Conservation (phyloP, 257 asterid genomes). For the Leptodermis oblonga region DNA sequence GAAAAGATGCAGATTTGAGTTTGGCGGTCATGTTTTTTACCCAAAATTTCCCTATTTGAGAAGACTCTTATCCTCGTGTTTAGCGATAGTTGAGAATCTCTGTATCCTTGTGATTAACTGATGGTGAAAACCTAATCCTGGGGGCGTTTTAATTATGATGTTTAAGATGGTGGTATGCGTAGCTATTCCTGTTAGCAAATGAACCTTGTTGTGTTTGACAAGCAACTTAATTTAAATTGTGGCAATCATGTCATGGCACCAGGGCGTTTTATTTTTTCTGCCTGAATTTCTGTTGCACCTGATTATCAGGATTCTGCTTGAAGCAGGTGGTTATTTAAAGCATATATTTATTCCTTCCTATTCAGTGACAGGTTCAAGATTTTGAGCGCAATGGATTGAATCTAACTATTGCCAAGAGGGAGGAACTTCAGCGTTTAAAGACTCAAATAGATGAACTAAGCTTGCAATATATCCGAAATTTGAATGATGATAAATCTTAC, state of each 20-base stretch:
- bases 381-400: conserved; percentile 88
- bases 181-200: background rate
- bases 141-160: background rate
- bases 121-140: background rate
- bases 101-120: background rate
- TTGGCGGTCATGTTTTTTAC: background rate
- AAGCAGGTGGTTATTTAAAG: conserved; percentile 22
- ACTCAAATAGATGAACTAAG: conserved; percentile 77
- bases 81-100: background rate
- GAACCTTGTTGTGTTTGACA: background rate
- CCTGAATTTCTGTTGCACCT: background rate
- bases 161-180: background rate
- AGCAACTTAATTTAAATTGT: background rate
- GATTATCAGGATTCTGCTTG: background rate
- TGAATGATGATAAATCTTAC: conserved; percentile 61
- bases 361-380: conserved; percentile 96
- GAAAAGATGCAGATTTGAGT: background rate
- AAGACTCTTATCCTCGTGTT: no score
- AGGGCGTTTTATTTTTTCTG: background rate
- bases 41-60: background rate
- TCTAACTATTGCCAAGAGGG: conserved; percentile 80
- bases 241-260: background rate
- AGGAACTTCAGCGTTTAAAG: conserved; percentile 74
- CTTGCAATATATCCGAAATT: conserved; percentile 66
- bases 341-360: conserved; percentile 40